A percentile compares a stretch with the other conserved stretches of the same genome.
These are phyloP conservation scores for Phytophthora fragariae DNA, from an alignment of 352 stramenopile genomes.

Conservation along the genomic window DNA sequence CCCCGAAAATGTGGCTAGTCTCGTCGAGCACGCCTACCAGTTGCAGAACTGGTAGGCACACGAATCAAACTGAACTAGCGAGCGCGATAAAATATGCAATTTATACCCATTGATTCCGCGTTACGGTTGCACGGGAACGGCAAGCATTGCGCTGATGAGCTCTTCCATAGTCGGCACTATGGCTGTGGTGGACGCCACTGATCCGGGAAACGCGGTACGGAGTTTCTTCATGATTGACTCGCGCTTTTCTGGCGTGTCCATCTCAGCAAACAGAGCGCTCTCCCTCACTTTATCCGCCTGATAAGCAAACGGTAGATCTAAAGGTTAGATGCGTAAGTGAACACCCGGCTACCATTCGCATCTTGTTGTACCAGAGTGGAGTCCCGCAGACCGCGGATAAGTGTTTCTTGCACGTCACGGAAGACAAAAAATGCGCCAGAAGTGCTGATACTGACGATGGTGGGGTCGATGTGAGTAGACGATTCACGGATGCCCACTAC, in stretches of 20 bases:
- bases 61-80: slow-evolving; percentile 9
- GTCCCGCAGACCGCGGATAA: slow-evolving; percentile 50
- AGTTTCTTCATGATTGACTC: slow-evolving; percentile 49
- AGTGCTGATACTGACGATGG: slow-evolving; percentile 71
- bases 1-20: slow-evolving; percentile 61
- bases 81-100: slow-evolving; percentile 42
- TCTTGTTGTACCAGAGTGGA: slow-evolving; percentile 49
- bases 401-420: slow-evolving; percentile 49
- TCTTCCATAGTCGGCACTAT: slow-evolving; percentile 30
- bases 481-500: slow-evolving; percentile 50
- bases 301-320: background rate
- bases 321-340: background rate
- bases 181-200: background rate
- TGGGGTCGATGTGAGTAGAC: slow-evolving; percentile 39
- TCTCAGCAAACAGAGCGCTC: slow-evolving; percentile 39
- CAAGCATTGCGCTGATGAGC: slow-evolving; percentile 37
- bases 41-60: slow-evolving; percentile 75
- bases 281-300: slow-evolving; percentile 52
- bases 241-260: slow-evolving; percentile 59
- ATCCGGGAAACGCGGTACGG: slow-evolving; percentile 25
- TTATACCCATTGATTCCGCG: slow-evolving; percentile 29
- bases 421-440: slow-evolving; percentile 75
- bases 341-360: background rate
- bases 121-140: slow-evolving; percentile 24
- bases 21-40: slow-evolving; percentile 77